A percentile compares a stretch with the other conserved stretches of the same genome.
phyloP scores from a whole-genome alignment of 371 early-diverging fungal species.

The Mucor piriformis region DNA sequence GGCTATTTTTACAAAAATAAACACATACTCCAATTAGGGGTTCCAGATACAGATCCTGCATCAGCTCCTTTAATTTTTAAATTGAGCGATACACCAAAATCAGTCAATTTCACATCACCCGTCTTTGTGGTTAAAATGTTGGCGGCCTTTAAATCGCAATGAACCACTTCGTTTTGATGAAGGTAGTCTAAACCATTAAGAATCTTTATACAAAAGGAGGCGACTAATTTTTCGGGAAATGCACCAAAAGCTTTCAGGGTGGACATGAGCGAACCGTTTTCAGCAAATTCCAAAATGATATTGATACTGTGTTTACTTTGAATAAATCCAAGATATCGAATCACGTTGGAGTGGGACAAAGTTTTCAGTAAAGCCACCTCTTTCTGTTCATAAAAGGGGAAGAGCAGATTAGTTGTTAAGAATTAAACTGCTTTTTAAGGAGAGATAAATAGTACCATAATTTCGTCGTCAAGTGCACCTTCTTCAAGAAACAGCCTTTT shows the following conservation, averaged over 20 bases:
- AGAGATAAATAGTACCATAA: too few species aligned
- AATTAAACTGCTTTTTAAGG: too few species aligned
- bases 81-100: slow-evolving; percentile 92
- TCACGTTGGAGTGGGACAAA: slow-evolving; percentile 82
- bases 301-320: slow-evolving; percentile 74
- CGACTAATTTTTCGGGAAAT: slow-evolving; percentile 91
- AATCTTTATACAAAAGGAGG: slow-evolving; percentile 89
- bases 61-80: slow-evolving; percentile 67
- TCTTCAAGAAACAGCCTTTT: slow-evolving; percentile 80
- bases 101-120: slow-evolving; percentile 92
- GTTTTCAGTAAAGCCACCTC: slow-evolving; percentile 76
- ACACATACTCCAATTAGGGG: slow-evolving; percentile 93
- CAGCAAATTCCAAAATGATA: slow-evolving; percentile 91
- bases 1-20: too few species aligned
- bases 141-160: slow-evolving; percentile 97
- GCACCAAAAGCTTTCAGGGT: slow-evolving; percentile 92
- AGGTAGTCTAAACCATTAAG: slow-evolving; percentile 90
- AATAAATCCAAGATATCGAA: slow-evolving; percentile 85
- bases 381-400: slow-evolving; percentile 32
- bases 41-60: slow-evolving; percentile 65
- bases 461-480: slow-evolving; percentile 55
- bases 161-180: slow-evolving; percentile 87
- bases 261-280: slow-evolving; percentile 91
- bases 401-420: not conserved
- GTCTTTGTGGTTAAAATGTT: slow-evolving; percentile 95